Percentiles rank a stretch among this genome's conserved stretches.
phyloP scores from a whole-genome alignment of 768 basidiomycete genomes.

The Termitomyces titanicus region DNA sequence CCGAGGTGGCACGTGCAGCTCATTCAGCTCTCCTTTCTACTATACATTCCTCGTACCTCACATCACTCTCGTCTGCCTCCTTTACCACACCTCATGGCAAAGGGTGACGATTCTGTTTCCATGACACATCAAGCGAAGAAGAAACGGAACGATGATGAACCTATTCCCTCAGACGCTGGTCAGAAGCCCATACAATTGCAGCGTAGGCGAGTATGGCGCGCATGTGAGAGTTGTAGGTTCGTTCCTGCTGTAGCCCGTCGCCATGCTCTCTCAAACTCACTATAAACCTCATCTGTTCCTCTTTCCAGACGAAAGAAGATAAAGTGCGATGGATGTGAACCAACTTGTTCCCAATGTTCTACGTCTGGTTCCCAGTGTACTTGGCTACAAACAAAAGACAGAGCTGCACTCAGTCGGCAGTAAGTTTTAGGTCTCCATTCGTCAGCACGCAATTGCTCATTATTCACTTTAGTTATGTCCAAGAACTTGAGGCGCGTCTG shows the following conservation, averaged over 20 bases:
- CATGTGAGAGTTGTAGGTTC: conserved; percentile 86
- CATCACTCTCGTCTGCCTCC: conserved; percentile 13
- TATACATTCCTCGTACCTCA: conserved; percentile 9
- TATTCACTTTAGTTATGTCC: conserved; percentile 64
- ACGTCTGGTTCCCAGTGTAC: conserved; percentile 75
- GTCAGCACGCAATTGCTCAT: neutral
- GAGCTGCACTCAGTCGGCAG: conserved; percentile 88
- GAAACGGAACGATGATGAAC: conserved; percentile 66
- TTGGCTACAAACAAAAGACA: conserved; percentile 90
- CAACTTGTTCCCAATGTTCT: conserved; percentile 79
- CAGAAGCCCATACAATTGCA: conserved; percentile 76
- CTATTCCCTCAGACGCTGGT: conserved; percentile 50
- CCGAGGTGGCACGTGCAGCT: conserved; percentile 18
- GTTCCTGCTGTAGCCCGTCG: conserved; percentile 23
- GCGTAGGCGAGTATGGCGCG: conserved; percentile 80
- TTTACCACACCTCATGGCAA: conserved; percentile 34
- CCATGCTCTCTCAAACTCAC: conserved; percentile 14
- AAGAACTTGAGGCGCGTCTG: conserved; percentile 84
- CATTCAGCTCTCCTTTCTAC: conserved; percentile 2
- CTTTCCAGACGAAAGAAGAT: conserved; percentile 80
- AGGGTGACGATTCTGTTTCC: conserved; percentile 44
- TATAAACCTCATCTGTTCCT: conserved; percentile 10
- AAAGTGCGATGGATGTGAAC: conserved; percentile 87
- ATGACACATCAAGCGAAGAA: conserved; percentile 67
- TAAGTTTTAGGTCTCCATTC: conserved; percentile 36